A percentile compares a stretch with the other conserved stretches of the same genome.
Conservation (phyloP, 805 yeast genomes). For the Myxozyma neotropica region DNA sequence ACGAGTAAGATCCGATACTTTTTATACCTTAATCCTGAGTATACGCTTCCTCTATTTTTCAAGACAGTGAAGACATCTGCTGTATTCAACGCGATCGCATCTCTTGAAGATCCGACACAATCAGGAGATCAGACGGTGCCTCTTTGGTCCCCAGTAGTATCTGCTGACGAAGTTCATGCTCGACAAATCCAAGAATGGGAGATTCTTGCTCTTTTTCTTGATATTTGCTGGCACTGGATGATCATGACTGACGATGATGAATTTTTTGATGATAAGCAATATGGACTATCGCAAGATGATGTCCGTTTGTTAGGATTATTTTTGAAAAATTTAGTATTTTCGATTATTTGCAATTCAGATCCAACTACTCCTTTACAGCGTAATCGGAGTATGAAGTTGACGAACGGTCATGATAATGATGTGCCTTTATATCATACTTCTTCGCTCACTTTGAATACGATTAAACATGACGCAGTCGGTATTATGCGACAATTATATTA, state of each 20-base stretch:
- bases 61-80: constrained; percentile 7
- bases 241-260: constrained; percentile 69
- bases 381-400: constrained; percentile 7
- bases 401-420: constrained; percentile 18
- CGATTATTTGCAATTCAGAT: constrained; percentile 49
- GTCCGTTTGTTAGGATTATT: constrained; percentile 51
- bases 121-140: neutral
- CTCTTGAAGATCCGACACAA: neutral
- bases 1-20: constrained; percentile 22
- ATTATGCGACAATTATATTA: constrained; percentile 65
- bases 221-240: constrained; percentile 66
- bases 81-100: constrained; percentile 10
- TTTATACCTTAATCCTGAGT: constrained; percentile 27
- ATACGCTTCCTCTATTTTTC: constrained; percentile 26
- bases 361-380: constrained; percentile 16
- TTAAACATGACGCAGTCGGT: constrained; percentile 49
- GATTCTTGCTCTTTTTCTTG: constrained; percentile 56
- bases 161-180: constrained; percentile 4
- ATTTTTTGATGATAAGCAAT: constrained; percentile 48
- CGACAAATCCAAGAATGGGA: constrained; percentile 30
- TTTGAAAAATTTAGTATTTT: constrained; percentile 54
- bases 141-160: constrained; percentile 15
- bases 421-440: constrained; percentile 12
- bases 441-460: constrained; percentile 24
- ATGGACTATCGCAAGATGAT: constrained; percentile 47